Base-by-base conservation (phyloP, 1,284 basidiomycete genomes). In the Clitocybe nebularis region DNA sequence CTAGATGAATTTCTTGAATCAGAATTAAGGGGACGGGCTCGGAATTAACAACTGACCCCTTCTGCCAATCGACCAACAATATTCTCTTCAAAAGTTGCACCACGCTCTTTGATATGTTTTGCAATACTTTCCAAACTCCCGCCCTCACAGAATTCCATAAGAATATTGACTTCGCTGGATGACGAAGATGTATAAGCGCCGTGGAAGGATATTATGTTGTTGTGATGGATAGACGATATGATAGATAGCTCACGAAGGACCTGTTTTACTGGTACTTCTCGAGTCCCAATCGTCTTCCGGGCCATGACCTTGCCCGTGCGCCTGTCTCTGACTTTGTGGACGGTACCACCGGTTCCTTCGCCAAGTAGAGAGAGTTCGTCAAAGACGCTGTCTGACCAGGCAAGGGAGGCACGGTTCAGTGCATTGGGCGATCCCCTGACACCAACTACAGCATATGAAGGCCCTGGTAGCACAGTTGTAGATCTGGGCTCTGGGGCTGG, bases 111-210 rank as follows among this genome's bases (percentile, higher is more conserved):
- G 70, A 97, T 91, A 47, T 83, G 82, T 58, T 86, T 83, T 43
- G 93, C 81, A 43, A 98, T 81, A 4, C 82, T 78, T 61, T 99
- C 96, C 53, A 99, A 71, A 59, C 84, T 86, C 38, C 82, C 79
- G 3, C 92, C 96, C 59, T 97, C 93, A 65, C 92, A 77, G 55
- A 74, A 88, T 64, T 99, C 96, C 91, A 98, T 96, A 52, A 96
- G 74, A 51, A 99, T 93, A 57, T 93, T 94, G 58, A 99, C 88
- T 64, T 94, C 90, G 50, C 88, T 89, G 39, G 90, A 88, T 30
- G 88, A 90, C 22, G 92, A 89, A 23, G 92, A 88, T 63, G 97
- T 87, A 68, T 95, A 99, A 11, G 93, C 93, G 36, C 95, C 96
- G 58, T 91, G 89, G 69, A 95, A 98, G 43, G 81, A 75, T 42